Conservation (phyloP, 331 rosid genomes). For the Acacia concinna region DNA sequence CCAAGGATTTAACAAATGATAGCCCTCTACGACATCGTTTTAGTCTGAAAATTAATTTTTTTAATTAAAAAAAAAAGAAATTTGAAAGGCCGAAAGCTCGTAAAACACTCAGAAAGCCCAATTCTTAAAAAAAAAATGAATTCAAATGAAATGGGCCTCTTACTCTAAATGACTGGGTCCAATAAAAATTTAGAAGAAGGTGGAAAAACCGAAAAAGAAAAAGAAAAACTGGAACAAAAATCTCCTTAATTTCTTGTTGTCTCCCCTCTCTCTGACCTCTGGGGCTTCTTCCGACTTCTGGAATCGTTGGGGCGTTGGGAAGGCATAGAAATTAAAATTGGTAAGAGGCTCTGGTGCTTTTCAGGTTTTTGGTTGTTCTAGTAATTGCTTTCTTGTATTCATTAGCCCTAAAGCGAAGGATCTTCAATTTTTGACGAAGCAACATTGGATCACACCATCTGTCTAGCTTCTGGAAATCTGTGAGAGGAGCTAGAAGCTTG, state of each 20-base stretch:
- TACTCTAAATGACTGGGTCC: neutral
- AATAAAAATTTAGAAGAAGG: neutral
- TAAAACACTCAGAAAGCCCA: neutral
- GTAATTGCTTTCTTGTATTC: neutral
- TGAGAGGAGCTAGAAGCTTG: neutral
- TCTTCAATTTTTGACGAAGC: neutral
- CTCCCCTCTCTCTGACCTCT: neutral
- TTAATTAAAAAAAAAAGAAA: neutral
- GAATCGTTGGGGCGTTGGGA: conserved; percentile 47
- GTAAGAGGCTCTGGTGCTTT: conserved; percentile 32
- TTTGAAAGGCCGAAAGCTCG: neutral
- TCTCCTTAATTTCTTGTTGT: neutral
- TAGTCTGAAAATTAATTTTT: neutral
- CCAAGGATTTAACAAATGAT: neutral
- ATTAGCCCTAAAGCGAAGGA: neutral
- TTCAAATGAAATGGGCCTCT: neutral
- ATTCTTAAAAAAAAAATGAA: neutral
- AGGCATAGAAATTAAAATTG: conserved; percentile 44
- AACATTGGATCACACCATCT: conserved; percentile 24
- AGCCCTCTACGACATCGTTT: neutral
- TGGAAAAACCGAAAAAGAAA: neutral
- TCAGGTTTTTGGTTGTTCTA: neutral
- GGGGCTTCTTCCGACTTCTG: conserved; percentile 21
- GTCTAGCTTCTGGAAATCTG: conserved; percentile 31
- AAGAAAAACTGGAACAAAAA: neutral